Evolutionary conservation across 352 stramenopile species (phyloP).

Genomic region (Phytophthora vignae): DNA sequence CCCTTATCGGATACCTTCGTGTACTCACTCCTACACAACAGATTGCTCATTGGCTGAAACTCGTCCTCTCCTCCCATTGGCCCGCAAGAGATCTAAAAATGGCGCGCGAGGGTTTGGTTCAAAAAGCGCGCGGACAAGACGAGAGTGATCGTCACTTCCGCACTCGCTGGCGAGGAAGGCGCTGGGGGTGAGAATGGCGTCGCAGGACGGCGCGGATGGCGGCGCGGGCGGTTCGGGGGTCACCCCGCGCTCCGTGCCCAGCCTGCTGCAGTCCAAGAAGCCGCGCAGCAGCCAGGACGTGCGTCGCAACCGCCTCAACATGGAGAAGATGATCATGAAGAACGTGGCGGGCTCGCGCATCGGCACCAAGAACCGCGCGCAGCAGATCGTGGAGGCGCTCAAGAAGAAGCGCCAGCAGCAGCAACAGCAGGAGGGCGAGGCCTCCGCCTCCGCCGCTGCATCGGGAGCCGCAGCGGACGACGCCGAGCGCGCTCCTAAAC

Average conservation of each 20-base stretch:
- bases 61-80: slow-evolving; percentile 7
- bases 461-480: slow-evolving; percentile 11
- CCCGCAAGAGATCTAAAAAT: slow-evolving; percentile 26
- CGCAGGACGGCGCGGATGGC: slow-evolving; percentile 18
- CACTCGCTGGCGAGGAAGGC: background rate
- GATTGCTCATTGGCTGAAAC: slow-evolving; percentile 18
- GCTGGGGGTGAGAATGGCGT: slow-evolving; percentile 17
- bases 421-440: slow-evolving; percentile 48
- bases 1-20: background rate
- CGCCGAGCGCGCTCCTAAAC: slow-evolving; percentile 31
- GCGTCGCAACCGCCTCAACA: slow-evolving; percentile 75
- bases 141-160: slow-evolving; percentile 11
- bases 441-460: slow-evolving; percentile 10
- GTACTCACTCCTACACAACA: background rate
- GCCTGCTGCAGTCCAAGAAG: slow-evolving; percentile 23
- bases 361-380: slow-evolving; percentile 76
- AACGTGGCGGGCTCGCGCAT: slow-evolving; percentile 68
- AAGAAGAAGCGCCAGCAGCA: slow-evolving; percentile 68
- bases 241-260: slow-evolving; percentile 10
- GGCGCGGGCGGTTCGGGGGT: background rate
- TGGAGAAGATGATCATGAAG: slow-evolving; percentile 91
- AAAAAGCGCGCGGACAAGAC: slow-evolving; percentile 12
- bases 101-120: slow-evolving; percentile 16
- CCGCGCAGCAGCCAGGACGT: slow-evolving; percentile 49
- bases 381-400: slow-evolving; percentile 78